These are phyloP conservation scores for Geosmithia flava DNA, from an alignment of 2,329 filamentous ascomycete species.

Conservation along the genomic window DNA sequence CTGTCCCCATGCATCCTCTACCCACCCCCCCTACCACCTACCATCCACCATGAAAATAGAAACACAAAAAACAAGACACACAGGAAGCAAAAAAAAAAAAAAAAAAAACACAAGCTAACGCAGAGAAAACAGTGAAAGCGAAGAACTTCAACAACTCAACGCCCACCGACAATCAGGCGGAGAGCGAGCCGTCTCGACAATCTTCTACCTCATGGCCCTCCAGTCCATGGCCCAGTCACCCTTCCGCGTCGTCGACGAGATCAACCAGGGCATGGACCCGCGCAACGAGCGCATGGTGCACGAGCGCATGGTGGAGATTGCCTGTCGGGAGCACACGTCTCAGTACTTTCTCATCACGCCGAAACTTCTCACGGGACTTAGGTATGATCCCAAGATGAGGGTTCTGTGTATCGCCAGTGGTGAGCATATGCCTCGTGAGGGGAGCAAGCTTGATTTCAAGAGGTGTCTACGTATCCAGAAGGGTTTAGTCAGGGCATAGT, in stretches of 20 bases:
- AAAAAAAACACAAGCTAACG: neutral
- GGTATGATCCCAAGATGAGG: conserved; percentile 84
- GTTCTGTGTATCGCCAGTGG: conserved; percentile 90
- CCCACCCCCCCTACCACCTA: no score
- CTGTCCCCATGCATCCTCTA: no score
- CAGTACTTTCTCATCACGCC: conserved; percentile 97
- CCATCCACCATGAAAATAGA: no score
- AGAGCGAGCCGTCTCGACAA: conserved; percentile 90
- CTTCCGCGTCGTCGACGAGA: conserved; percentile 97
- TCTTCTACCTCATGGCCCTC: conserved; percentile 97
- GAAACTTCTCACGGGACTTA: conserved; percentile 75
- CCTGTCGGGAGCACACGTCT: conserved; percentile 67
- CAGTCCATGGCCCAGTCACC: conserved; percentile 88
- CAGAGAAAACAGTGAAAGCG: conserved; percentile 49
- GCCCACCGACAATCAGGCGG: conserved; percentile 92
- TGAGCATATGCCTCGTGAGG: conserved; percentile 52
- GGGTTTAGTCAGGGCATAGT: conserved; percentile 12
- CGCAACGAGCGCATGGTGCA: conserved; percentile 98
- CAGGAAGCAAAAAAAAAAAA: no score
- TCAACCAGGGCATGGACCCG: conserved; percentile 99
- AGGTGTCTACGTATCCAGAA: conserved; percentile 31
- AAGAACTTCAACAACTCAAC: conserved; percentile 73
- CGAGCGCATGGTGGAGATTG: conserved; percentile 95
- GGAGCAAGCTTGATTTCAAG: conserved; percentile 35
- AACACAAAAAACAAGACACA: no score